Evolutionary conservation across 164 flowering plant genomes (phyloP).

Genomic region (Vitis labrusca): DNA sequence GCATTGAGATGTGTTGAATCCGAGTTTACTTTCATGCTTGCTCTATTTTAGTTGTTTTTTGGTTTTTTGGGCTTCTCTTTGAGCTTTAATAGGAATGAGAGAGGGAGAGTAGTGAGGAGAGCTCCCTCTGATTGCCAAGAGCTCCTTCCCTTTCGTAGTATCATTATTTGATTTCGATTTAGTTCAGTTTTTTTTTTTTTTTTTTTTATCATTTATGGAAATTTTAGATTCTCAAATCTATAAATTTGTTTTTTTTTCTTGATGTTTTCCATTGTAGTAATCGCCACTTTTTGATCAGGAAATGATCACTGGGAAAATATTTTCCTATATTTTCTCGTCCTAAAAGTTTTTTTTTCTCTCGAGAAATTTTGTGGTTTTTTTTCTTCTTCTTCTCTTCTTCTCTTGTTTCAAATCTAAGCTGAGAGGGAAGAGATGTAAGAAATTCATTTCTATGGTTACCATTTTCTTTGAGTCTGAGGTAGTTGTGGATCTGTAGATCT

Average conservation of each 20-base stretch:
- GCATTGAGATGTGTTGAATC: too few species aligned
- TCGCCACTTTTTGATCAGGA: constrained; percentile 20
- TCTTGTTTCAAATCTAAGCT: constrained; percentile 12
- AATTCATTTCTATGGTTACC: neutral
- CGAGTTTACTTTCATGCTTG: too few species aligned
- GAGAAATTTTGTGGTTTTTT: constrained; percentile 12
- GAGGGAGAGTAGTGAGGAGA: constrained; percentile 7
- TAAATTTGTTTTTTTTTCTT: constrained; percentile 13
- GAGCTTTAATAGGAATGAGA: neutral
- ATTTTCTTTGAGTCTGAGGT: neutral
- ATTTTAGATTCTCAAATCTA: constrained; percentile 14
- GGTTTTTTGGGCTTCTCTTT: neutral
- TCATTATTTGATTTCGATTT: constrained; percentile 12
- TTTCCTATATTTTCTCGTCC: neutral
- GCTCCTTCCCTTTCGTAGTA: neutral
- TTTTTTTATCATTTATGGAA: constrained; percentile 4
- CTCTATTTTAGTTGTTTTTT: too few species aligned
- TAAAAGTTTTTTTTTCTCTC: neutral
- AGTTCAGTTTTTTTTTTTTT: neutral
- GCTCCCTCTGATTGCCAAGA: neutral
- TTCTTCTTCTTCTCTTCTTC: neutral
- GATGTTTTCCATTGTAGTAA: constrained; percentile 8
- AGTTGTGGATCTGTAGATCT: constrained; percentile 11
- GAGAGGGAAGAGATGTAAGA: neutral
- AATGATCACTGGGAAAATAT: constrained; percentile 13